These are phyloP conservation scores for Suhomyces kunorum DNA, from an alignment of 1,139 yeast genomes.

Conservation along the genomic window DNA sequence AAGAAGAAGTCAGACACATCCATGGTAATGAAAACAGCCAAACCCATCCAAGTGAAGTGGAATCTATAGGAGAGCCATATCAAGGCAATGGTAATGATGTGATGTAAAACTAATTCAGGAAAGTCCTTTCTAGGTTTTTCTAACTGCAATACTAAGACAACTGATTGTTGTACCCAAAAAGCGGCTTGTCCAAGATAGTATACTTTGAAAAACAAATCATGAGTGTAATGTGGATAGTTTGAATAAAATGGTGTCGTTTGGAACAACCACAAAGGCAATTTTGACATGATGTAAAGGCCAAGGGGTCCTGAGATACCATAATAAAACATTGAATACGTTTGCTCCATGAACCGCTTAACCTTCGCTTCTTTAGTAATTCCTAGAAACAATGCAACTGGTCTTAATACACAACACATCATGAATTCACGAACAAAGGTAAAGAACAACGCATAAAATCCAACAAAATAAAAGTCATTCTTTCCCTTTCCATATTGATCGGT, in stretches of 20 bases:
- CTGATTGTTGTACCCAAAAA: slow-evolving; percentile 95
- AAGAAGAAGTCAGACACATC: slow-evolving; percentile 91
- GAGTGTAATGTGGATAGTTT: slow-evolving; percentile 80
- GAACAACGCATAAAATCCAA: slow-evolving; percentile 75
- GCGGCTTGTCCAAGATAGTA: slow-evolving; percentile 93
- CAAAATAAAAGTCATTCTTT: slow-evolving; percentile 75
- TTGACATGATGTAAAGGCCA: slow-evolving; percentile 87
- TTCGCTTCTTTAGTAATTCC: slow-evolving; percentile 63
- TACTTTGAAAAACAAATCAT: slow-evolving; percentile 68
- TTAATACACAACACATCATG: slow-evolving; percentile 76
- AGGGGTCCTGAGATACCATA: slow-evolving; percentile 80
- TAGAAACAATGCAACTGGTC: slow-evolving; percentile 61
- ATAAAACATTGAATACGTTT: slow-evolving; percentile 80
- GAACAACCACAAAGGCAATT: slow-evolving; percentile 85
- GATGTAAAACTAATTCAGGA: slow-evolving; percentile 88
- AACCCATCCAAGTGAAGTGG: slow-evolving; percentile 96
- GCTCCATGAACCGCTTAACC: slow-evolving; percentile 86
- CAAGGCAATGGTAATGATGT: slow-evolving; percentile 83
- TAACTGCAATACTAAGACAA: slow-evolving; percentile 75
- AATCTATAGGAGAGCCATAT: slow-evolving; percentile 90
- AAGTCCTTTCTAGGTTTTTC: slow-evolving; percentile 96
- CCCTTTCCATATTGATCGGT: slow-evolving; percentile 83
- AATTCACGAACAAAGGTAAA: slow-evolving; percentile 92
- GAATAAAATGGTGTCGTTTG: slow-evolving; percentile 78
- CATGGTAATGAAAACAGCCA: slow-evolving; percentile 91